Conservation (phyloP, 176 grass and related monocot species). For the Tuctoria greenei region DNA sequence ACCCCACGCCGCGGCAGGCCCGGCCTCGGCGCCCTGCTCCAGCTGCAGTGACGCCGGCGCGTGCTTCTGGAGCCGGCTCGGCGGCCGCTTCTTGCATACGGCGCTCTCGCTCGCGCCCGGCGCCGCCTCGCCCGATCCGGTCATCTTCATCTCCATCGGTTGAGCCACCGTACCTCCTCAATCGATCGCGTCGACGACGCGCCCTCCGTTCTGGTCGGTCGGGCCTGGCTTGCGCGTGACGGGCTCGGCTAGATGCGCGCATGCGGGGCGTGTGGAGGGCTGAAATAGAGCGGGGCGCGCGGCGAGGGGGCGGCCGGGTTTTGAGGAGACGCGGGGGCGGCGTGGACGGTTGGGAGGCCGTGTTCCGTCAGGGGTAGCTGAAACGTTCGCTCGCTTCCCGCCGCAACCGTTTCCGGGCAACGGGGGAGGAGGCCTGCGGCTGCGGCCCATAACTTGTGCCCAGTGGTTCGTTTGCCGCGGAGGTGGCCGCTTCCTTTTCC, state of each 20-base stretch:
- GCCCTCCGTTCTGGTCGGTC: not conserved
- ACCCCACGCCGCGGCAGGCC: slow-evolving; percentile 18
- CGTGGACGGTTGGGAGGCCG: slow-evolving; percentile 41
- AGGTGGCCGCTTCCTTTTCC: slow-evolving; percentile 25
- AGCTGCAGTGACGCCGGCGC: slow-evolving; percentile 66
- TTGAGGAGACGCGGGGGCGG: slow-evolving; percentile 27
- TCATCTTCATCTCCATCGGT: slow-evolving; percentile 44
- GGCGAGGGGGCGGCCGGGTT: slow-evolving; percentile 41
- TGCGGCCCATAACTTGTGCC: not conserved
- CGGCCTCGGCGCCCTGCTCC: slow-evolving; percentile 15
- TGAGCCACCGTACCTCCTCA: not conserved
- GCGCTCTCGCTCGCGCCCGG: not conserved
- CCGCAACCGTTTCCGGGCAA: not conserved
- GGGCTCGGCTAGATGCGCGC: not conserved
- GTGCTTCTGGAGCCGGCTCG: slow-evolving; percentile 68
- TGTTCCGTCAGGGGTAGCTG: not conserved
- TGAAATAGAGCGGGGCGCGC: slow-evolving; percentile 34
- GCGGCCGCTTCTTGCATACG: slow-evolving; percentile 38
- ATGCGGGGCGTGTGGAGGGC: slow-evolving; percentile 20
- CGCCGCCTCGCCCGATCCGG: slow-evolving; percentile 12
- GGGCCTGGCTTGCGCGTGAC: not conserved
- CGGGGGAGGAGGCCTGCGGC: not conserved
- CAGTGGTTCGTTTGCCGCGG: not conserved
- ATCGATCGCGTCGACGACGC: not conserved
- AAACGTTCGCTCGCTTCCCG: not conserved